Evolutionary conservation across 495 filamentous ascomycete genomes (phyloP).

Genomic region (Tuber borchii): DNA sequence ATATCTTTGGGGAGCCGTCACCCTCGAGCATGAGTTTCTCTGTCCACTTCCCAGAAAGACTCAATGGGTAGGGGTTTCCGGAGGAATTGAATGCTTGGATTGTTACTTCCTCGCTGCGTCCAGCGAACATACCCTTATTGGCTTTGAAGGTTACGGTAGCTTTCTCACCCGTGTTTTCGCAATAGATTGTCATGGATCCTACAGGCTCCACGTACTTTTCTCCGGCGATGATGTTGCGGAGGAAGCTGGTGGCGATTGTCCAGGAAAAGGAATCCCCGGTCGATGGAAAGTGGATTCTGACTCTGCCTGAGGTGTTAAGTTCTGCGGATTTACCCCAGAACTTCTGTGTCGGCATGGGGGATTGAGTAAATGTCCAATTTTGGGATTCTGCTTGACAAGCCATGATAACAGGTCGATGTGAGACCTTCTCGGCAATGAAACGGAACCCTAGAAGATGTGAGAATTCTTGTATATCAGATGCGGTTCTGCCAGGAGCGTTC

Average conservation of each 20-base stretch:
- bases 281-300: conserved; percentile 55
- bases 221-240: conserved; percentile 93
- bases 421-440: conserved; percentile 86
- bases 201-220: conserved; percentile 98
- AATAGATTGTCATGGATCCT: conserved; percentile 70
- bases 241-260: conserved; percentile 75
- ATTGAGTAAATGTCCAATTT: conserved; percentile 77
- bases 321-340: conserved; percentile 98
- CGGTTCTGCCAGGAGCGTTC: neutral
- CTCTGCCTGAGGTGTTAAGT: conserved; percentile 81
- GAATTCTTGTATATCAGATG: neutral
- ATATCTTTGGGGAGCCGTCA: conserved; percentile 54
- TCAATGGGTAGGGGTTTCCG: conserved; percentile 55
- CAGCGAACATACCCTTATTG: conserved; percentile 86
- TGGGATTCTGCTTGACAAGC: conserved; percentile 85
- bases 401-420: conserved; percentile 81
- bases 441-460: conserved; percentile 60
- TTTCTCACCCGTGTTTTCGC: conserved; percentile 74
- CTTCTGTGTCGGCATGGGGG: conserved; percentile 82
- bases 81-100: conserved; percentile 62
- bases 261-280: conserved; percentile 75
- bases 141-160: conserved; percentile 78
- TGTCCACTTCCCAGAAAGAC: conserved; percentile 80
- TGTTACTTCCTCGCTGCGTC: conserved; percentile 80
- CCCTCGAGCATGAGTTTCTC: conserved; percentile 54